Conservation (phyloP, 345 rosid species). For the Punica granatum region DNA sequence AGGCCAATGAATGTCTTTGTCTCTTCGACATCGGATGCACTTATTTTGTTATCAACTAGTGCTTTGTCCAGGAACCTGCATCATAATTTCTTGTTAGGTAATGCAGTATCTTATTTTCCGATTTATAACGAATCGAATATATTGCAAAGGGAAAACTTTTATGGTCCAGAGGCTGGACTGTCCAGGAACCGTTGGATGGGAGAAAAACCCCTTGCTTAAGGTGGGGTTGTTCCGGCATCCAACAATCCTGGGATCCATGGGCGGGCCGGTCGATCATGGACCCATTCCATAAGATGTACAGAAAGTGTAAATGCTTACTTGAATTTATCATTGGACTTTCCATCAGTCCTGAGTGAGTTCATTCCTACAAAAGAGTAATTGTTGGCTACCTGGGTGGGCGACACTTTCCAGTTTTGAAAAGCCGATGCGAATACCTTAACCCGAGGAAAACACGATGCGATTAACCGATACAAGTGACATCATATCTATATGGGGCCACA, state of each 20-base stretch:
- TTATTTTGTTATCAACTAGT: constrained; percentile 16
- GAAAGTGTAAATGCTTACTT: too few species aligned
- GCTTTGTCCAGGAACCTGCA: constrained; percentile 47
- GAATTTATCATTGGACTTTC: constrained; percentile 23
- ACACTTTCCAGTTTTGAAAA: constrained; percentile 29
- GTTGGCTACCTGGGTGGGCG: constrained; percentile 7
- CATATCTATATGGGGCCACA: too few species aligned
- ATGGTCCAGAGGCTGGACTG: too few species aligned
- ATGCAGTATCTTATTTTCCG: too few species aligned
- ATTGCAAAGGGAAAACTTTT: too few species aligned
- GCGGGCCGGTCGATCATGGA: too few species aligned
- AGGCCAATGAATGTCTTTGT: constrained; percentile 43
- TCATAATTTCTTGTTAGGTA: neutral
- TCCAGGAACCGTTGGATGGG: too few species aligned
- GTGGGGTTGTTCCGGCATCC: too few species aligned
- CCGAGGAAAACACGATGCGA: neutral
- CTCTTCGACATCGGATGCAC: constrained; percentile 35
- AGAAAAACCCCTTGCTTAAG: too few species aligned
- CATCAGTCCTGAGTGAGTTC: neutral
- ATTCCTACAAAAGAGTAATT: constrained; percentile 2
- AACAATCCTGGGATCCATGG: too few species aligned
- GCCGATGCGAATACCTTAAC: constrained; percentile 38
- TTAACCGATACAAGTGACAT: neutral
- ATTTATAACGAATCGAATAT: too few species aligned
- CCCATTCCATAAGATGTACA: too few species aligned